Conservation (phyloP, 2,329 filamentous ascomycete species). For the Pseudogymnoascus verrucosus region DNA sequence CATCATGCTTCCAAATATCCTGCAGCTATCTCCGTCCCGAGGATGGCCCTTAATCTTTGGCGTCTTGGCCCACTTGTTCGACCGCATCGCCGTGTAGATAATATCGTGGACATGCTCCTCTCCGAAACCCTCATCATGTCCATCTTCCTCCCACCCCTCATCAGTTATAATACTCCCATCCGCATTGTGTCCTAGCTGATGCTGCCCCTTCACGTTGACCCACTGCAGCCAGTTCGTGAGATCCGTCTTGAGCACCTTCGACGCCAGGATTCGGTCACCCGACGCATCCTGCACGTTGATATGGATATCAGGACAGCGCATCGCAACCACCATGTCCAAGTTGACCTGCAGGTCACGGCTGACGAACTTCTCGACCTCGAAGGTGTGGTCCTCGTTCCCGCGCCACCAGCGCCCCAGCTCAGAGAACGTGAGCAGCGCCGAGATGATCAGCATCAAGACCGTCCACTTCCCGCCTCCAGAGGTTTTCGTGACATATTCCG, state of each 20-base stretch:
- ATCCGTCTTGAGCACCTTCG: conserved; percentile 63
- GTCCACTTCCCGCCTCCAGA: conserved; percentile 91
- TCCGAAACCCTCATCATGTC: conserved; percentile 58
- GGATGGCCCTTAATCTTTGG: conserved; percentile 45
- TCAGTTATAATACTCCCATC: conserved; percentile 48
- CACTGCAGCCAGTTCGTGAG: conserved; percentile 75
- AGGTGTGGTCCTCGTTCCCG: conserved; percentile 78
- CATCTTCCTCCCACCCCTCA: conserved; percentile 48
- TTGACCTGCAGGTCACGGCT: conserved; percentile 88
- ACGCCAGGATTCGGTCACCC: conserved; percentile 84
- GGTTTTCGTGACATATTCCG: conserved; percentile 80
- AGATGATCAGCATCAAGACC: conserved; percentile 68
- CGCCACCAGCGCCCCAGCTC: conserved; percentile 79
- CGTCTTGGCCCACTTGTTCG: conserved; percentile 66
- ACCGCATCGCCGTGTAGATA: conserved; percentile 58
- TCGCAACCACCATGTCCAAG: conserved; percentile 82
- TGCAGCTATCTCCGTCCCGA: conserved; percentile 60
- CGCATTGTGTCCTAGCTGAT: conserved; percentile 48
- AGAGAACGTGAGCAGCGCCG: conserved; percentile 64
- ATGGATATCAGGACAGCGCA: conserved; percentile 83
- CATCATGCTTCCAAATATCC: conserved; percentile 82
- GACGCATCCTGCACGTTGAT: conserved; percentile 95
- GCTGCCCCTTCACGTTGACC: conserved; percentile 62
- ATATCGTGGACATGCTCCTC: conserved; percentile 92
- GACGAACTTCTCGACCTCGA: conserved; percentile 87